phyloP scores from a whole-genome alignment of 1,284 basidiomycete species.

The Malassezia furfur region DNA sequence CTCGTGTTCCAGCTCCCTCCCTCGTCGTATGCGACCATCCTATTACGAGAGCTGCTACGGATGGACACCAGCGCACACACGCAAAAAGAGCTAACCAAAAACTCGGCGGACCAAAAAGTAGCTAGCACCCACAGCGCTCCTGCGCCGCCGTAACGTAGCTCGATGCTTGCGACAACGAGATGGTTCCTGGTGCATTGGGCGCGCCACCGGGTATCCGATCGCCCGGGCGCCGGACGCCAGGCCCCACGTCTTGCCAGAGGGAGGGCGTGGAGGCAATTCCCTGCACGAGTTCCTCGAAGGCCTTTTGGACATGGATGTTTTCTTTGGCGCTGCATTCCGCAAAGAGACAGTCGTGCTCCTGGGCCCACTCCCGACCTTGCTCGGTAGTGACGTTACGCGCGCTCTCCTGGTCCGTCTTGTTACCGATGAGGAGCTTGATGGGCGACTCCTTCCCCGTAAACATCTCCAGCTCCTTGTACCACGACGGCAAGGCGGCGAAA shows the following conservation, averaged over 20 bases:
- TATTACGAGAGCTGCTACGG: conserved; percentile 43
- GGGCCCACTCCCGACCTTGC: conserved; percentile 73
- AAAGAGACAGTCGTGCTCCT: conserved; percentile 70
- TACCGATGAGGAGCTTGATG: conserved; percentile 86
- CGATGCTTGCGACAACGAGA: conserved; percentile 24
- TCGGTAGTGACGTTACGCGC: conserved; percentile 71
- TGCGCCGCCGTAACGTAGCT: conserved; percentile 25
- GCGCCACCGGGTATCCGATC: conserved; percentile 46
- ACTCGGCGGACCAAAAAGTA: not conserved
- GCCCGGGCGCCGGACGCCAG: conserved; percentile 37
- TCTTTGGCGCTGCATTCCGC: conserved; percentile 58
- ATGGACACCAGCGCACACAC: conserved; percentile 28
- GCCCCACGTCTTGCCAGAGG: conserved; percentile 33
- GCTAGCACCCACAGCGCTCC: conserved; percentile 33
- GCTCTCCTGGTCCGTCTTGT: conserved; percentile 87
- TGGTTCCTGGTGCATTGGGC: conserved; percentile 32
- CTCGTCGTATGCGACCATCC: conserved; percentile 43
- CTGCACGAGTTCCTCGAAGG: conserved; percentile 45
- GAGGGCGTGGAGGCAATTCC: conserved; percentile 37
- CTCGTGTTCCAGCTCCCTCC: conserved; percentile 37
- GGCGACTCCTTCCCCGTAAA: conserved; percentile 64
- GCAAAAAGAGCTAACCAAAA: conserved; percentile 10
- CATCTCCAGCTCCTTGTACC: conserved; percentile 89
- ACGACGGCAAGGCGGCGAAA: conserved; percentile 80
- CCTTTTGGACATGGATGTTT: conserved; percentile 36